Percentiles rank a stretch among this genome's conserved stretches.
Conservation (phyloP, 2,329 filamentous ascomycete species). For the Neofusicoccum sp. region DNA sequence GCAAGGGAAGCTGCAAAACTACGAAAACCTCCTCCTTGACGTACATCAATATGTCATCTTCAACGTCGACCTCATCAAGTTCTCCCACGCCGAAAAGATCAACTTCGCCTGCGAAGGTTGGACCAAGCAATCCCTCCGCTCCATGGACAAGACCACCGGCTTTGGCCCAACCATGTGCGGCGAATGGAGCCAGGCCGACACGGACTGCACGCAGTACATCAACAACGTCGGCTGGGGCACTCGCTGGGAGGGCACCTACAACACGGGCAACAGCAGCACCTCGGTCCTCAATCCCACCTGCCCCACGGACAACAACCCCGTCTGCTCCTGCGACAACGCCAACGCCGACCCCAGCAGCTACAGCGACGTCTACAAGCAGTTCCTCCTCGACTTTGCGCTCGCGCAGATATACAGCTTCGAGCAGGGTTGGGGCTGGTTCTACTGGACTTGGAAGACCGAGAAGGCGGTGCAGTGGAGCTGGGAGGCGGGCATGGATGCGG, state of each 20-base stretch:
- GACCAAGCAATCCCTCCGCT: conserved; percentile 72
- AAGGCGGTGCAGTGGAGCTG: conserved; percentile 87
- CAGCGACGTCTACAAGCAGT: conserved; percentile 74
- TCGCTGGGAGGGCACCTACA: conserved; percentile 86
- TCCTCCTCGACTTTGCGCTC: conserved; percentile 85
- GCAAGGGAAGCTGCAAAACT: conserved; percentile 75
- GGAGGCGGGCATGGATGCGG: conserved; percentile 71
- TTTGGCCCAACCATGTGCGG: conserved; percentile 94
- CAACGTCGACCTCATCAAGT: conserved; percentile 81
- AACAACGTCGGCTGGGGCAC: conserved; percentile 88
- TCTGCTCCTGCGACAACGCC: conserved; percentile 71
- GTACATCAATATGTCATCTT: conserved; percentile 99
- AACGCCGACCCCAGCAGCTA: conserved; percentile 72
- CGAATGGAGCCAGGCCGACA: conserved; percentile 97
- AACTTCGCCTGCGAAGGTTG: conserved; percentile 84
- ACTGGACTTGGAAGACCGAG: conserved; percentile 98
- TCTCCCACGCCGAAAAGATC: conserved; percentile 79
- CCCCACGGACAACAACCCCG: conserved; percentile 58
- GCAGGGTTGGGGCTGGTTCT: conserved; percentile 95
- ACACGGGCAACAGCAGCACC: conserved; percentile 61
- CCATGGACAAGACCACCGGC: conserved; percentile 70
- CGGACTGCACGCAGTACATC: conserved; percentile 82
- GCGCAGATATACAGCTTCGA: conserved; percentile 96
- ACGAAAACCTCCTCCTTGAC: conserved; percentile 79
- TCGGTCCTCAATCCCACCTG: conserved; percentile 71